These are phyloP conservation scores for Heterobasidion occidentale DNA, from an alignment of 1,284 basidiomycete species.

Conservation along the genomic window DNA sequence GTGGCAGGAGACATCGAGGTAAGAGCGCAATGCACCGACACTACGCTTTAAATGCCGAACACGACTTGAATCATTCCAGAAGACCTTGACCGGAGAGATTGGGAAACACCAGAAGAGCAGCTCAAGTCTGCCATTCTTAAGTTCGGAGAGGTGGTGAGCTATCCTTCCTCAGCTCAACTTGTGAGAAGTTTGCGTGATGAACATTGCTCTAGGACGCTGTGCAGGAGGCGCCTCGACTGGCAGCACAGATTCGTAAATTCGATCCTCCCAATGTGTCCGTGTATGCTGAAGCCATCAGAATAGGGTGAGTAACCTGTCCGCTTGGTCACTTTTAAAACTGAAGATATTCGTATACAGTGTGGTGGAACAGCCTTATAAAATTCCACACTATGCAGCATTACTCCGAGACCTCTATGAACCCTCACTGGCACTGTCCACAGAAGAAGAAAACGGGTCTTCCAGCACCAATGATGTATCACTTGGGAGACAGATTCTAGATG, in stretches of 20 bases:
- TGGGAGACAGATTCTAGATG: slow-evolving; percentile 75
- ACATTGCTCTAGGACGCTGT: slow-evolving; percentile 46
- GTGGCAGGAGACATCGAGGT: slow-evolving; percentile 33
- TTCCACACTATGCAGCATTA: slow-evolving; percentile 81
- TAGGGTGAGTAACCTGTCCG: slow-evolving; percentile 44
- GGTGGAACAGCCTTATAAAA: slow-evolving; percentile 89
- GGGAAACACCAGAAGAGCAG: slow-evolving; percentile 68
- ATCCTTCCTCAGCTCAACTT: neutral
- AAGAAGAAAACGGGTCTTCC: slow-evolving; percentile 23
- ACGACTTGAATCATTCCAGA: slow-evolving; percentile 18
- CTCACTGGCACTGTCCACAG: slow-evolving; percentile 20
- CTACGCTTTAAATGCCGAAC: neutral
- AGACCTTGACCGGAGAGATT: slow-evolving; percentile 54
- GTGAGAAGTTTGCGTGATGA: neutral
- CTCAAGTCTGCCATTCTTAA: slow-evolving; percentile 65
- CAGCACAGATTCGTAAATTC: slow-evolving; percentile 56
- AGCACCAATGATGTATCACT: slow-evolving; percentile 35
- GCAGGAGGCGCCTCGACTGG: slow-evolving; percentile 62
- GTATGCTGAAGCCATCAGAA: slow-evolving; percentile 70
- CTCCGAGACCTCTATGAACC: slow-evolving; percentile 61
- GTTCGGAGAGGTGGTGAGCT: slow-evolving; percentile 79
- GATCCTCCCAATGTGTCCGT: slow-evolving; percentile 47
- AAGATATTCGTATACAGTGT: slow-evolving; percentile 32
- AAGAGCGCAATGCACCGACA: slow-evolving; percentile 16
- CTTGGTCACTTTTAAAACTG: neutral